Conservation (phyloP, 169 alveolate genomes). For the Plasmodium malariae region DNA sequence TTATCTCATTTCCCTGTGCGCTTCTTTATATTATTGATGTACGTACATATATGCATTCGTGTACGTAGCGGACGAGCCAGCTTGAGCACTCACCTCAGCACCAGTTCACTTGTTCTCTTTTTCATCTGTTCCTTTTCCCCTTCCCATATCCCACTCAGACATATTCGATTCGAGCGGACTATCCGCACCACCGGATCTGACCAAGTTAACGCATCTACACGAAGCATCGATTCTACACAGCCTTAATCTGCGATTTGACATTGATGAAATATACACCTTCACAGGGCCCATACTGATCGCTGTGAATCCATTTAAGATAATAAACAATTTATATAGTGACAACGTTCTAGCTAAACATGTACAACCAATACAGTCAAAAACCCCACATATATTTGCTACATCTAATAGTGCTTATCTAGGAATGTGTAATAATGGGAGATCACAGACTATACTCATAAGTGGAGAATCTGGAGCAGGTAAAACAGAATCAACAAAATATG, state of each 20-base stretch:
- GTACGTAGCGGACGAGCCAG: no score
- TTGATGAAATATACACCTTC: constrained; percentile 94
- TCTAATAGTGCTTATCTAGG: constrained; percentile 95
- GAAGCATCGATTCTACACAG: constrained; percentile 95
- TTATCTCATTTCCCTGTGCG: no score
- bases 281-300: constrained; percentile 98
- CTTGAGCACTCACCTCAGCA: no score
- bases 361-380: constrained; percentile 76
- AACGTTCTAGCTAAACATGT: constrained; percentile 77
- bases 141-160: constrained; percentile 27
- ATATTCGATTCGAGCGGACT: constrained; percentile 52
- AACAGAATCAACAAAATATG: constrained; percentile 98
- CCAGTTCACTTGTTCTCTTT: no score
- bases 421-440: constrained; percentile 89
- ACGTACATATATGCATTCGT: not conserved
- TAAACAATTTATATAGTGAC: constrained; percentile 83
- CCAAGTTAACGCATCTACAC: constrained; percentile 91
- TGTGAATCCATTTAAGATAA: constrained; percentile 95
- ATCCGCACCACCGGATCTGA: constrained; percentile 89
- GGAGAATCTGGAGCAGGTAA: constrained; percentile 99
- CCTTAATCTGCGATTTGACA: constrained; percentile 91
- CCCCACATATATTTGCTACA: constrained; percentile 96
- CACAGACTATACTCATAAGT: constrained; percentile 96
- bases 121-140: not conserved
- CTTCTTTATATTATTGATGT: no score